These are phyloP conservation scores for Lycium barbarum DNA, from an alignment of 257 asterid species.

Conservation along the genomic window DNA sequence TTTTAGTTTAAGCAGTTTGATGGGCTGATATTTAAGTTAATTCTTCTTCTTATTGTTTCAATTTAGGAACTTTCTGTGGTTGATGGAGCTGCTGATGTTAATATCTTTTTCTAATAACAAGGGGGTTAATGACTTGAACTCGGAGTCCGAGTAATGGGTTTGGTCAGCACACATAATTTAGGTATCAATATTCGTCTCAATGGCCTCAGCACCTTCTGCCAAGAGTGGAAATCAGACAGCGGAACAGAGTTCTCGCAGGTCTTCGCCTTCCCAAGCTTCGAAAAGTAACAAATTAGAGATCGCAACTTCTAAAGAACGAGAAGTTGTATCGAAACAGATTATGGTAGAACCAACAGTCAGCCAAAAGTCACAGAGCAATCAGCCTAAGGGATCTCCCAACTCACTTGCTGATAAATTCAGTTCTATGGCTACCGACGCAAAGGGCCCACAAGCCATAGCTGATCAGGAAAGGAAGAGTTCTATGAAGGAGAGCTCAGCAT, in stretches of 20 bases:
- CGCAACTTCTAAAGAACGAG: slow-evolving; percentile 40
- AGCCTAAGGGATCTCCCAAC: slow-evolving; percentile 43
- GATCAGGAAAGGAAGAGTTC: slow-evolving; percentile 48
- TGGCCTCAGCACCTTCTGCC: slow-evolving; percentile 58
- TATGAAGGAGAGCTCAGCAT: slow-evolving; percentile 50
- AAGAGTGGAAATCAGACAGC: slow-evolving; percentile 45
- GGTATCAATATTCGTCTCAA: slow-evolving; percentile 36
- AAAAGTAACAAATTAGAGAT: slow-evolving; percentile 45
- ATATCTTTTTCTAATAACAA: slow-evolving; percentile 35
- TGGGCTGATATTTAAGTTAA: no score
- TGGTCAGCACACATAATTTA: slow-evolving; percentile 26
- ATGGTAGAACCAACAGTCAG: slow-evolving; percentile 38
- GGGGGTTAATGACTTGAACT: slow-evolving; percentile 25
- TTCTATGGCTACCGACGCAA: background rate
- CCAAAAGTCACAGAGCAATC: slow-evolving; percentile 33
- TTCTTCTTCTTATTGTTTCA: background rate
- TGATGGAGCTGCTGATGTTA: slow-evolving; percentile 53
- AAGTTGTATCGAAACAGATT: slow-evolving; percentile 41
- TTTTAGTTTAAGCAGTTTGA: no score
- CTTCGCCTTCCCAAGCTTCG: slow-evolving; percentile 30
- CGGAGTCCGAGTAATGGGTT: slow-evolving; percentile 36
- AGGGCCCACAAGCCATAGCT: slow-evolving; percentile 32
- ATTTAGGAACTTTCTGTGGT: slow-evolving; percentile 37
- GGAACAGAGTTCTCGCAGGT: slow-evolving; percentile 40
- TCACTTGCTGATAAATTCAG: slow-evolving; percentile 50